Conservation (phyloP, 2,329 filamentous ascomycete species). For the Hymenoscyphus scutula region DNA sequence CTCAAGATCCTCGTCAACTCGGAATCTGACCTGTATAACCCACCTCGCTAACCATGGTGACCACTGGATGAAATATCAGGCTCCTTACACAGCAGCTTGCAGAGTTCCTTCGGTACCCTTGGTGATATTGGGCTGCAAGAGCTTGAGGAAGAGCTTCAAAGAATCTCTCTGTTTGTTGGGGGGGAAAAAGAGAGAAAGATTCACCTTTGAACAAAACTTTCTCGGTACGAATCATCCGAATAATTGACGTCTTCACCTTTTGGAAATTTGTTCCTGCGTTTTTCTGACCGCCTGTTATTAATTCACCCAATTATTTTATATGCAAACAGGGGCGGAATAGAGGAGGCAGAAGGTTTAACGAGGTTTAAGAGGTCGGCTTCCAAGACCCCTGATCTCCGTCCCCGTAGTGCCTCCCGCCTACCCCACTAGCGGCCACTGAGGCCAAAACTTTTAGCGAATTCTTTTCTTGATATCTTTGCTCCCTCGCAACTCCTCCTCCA, state of each 20-base stretch:
- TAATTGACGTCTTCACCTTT: background rate
- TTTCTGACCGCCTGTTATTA: no score
- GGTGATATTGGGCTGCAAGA: slow-evolving; percentile 1
- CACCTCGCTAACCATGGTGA: background rate
- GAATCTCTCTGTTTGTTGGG: background rate
- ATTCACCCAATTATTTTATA: slow-evolving; percentile 1
- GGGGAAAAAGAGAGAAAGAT: background rate
- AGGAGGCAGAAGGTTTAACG: background rate
- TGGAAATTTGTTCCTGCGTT: no score
- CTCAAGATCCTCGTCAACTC: slow-evolving; percentile 9
- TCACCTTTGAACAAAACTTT: no score
- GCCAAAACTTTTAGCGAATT: slow-evolving; percentile 2
- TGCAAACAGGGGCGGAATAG: background rate
- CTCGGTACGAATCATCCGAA: background rate
- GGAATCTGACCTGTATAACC: background rate
- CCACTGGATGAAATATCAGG: slow-evolving; percentile 5
- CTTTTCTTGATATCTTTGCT: slow-evolving; percentile 3
- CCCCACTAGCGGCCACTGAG: slow-evolving; percentile 6
- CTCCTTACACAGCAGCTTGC: slow-evolving; percentile 2
- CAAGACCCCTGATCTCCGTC: background rate
- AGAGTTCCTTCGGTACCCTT: background rate
- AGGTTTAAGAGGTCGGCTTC: background rate
- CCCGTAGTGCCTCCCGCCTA: background rate
- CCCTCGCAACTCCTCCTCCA: background rate
- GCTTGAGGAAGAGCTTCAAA: background rate